Percentiles rank a stretch among this genome's conserved stretches.
Conservation (phyloP, 805 yeast genomes). For the Crinitomyces ghanaensis region DNA sequence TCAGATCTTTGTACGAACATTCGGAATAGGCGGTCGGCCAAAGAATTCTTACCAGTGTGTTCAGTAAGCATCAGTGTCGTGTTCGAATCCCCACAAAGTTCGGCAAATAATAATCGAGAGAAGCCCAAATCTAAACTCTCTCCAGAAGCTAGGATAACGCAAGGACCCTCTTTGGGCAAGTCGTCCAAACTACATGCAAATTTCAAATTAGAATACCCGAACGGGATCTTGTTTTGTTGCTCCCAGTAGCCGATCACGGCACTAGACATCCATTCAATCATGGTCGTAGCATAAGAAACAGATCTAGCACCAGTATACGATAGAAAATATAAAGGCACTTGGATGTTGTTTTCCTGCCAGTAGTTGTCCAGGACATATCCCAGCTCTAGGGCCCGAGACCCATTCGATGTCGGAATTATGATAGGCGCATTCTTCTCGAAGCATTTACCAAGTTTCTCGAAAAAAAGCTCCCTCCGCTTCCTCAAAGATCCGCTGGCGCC, state of each 20-base stretch:
- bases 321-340: conserved; percentile 61
- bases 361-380: conserved; percentile 62
- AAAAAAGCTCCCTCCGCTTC: conserved; percentile 50
- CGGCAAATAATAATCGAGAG: conserved; percentile 31
- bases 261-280: conserved; percentile 94
- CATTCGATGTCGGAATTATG: conserved; percentile 67
- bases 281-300: conserved; percentile 70
- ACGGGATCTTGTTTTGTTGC: conserved; percentile 58
- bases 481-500: conserved; percentile 46
- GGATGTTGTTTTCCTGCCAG: conserved; percentile 31
- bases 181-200: conserved; percentile 32
- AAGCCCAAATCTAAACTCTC: conserved; percentile 51
- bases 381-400: conserved; percentile 73
- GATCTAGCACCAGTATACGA: conserved; percentile 71
- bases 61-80: conserved; percentile 72
- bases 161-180: conserved; percentile 32
- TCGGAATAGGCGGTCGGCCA: conserved; percentile 40
- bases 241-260: conserved; percentile 84
- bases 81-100: conserved; percentile 48
- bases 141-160: conserved; percentile 71
- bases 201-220: conserved; percentile 60
- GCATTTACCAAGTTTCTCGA: conserved; percentile 52
- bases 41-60: conserved; percentile 36
- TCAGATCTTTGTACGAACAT: conserved; percentile 10
- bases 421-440: conserved; percentile 70